Evolutionary conservation across 2,329 filamentous ascomycete genomes (phyloP).

Genomic region (Penicillium sp.): DNA sequence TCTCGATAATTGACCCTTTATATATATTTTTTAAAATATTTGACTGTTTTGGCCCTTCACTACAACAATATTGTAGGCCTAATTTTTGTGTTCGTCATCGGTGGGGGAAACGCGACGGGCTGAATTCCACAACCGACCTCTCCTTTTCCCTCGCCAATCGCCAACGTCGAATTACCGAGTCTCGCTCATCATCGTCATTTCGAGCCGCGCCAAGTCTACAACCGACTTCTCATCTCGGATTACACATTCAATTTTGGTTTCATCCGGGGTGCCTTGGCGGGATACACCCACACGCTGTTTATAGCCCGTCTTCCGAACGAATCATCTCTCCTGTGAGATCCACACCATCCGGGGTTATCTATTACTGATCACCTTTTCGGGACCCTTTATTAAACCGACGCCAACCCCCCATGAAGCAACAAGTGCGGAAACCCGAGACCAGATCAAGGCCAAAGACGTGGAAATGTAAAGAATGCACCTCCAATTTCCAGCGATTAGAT

Average conservation of each 20-base stretch:
- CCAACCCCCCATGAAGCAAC: slow-evolving; percentile 9
- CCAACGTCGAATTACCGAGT: slow-evolving; percentile 6
- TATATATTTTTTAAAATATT: background rate
- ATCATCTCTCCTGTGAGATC: background rate
- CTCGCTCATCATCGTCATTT: background rate
- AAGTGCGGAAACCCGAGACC: slow-evolving; percentile 4
- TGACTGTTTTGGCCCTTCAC: too few relatives aligned
- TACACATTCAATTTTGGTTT: background rate
- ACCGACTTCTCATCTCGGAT: background rate
- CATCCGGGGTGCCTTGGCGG: background rate
- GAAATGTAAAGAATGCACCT: slow-evolving; percentile 27
- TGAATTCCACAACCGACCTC: background rate
- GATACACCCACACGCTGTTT: background rate
- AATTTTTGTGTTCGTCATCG: background rate
- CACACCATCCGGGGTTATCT: background rate
- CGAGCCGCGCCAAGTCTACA: background rate
- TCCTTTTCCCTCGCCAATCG: slow-evolving; percentile 3
- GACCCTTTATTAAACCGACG: slow-evolving; percentile 6
- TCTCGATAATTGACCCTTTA: background rate
- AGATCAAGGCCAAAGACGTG: slow-evolving; percentile 12
- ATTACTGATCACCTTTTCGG: background rate
- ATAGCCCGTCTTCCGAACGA: background rate
- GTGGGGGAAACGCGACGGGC: slow-evolving; percentile 24
- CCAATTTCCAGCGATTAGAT: slow-evolving; percentile 26
- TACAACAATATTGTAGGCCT: background rate